Evolutionary conservation across 768 basidiomycete genomes (phyloP).

Genomic region (Lentinula edodes): DNA sequence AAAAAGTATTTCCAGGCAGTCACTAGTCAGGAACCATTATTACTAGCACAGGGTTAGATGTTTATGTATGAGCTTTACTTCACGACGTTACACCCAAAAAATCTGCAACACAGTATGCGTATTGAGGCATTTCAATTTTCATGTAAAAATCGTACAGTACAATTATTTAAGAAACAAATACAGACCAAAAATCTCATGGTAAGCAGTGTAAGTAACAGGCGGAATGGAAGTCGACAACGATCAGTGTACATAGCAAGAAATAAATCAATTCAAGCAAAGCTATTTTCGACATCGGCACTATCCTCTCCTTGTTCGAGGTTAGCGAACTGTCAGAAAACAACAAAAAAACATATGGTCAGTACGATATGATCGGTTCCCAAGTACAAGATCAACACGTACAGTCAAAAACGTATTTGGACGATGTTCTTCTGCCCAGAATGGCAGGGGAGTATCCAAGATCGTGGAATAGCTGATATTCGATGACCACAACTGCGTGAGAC

Average conservation of each 20-base stretch:
- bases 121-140: no score
- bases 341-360: background rate
- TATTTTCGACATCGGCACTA: conserved; percentile 93
- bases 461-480: conserved; percentile 77
- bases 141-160: background rate
- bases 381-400: conserved; percentile 37
- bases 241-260: background rate
- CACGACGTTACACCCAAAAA: no score
- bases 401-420: conserved; percentile 92
- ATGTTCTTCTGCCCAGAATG: conserved; percentile 97
- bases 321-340: conserved; percentile 57
- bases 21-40: no score
- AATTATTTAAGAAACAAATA: background rate
- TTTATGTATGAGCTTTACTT: no score
- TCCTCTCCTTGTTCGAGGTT: conserved; percentile 88
- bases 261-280: conserved; percentile 60
- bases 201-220: background rate
- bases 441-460: conserved; percentile 85
- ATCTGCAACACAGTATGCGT: no score
- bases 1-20: no score
- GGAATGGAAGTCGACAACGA: background rate
- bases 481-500: conserved; percentile 88
- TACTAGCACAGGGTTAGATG: no score
- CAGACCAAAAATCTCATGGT: background rate
- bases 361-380: background rate